Percentiles rank a stretch among this genome's conserved stretches.
Conservation (phyloP, 2,329 filamentous ascomycete genomes). For the Colletotrichum spaethianum region DNA sequence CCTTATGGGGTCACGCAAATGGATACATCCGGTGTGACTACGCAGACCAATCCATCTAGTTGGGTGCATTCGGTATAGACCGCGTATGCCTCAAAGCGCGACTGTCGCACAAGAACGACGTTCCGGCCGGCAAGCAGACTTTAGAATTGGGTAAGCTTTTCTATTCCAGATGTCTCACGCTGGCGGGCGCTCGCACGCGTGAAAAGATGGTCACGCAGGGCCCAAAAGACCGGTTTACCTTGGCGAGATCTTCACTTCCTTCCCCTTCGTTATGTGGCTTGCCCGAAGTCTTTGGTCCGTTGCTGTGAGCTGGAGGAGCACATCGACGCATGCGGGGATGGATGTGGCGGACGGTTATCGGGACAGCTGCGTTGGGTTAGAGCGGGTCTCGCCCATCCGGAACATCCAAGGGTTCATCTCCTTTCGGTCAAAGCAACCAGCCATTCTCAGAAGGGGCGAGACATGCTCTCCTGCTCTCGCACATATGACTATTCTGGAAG, state of each 20-base stretch:
- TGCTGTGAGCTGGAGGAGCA: not conserved
- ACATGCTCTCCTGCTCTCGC: conserved; percentile 11
- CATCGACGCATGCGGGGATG: not conserved
- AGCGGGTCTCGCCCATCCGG: not conserved
- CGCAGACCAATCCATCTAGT: not conserved
- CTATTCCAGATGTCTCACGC: not conserved
- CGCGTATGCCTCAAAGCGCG: not conserved
- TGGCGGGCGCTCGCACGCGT: not conserved
- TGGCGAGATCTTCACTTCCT: not conserved
- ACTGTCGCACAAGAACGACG: not conserved
- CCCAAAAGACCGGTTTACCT: not conserved
- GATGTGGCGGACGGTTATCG: not conserved
- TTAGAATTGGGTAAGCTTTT: not conserved
- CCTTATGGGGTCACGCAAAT: conserved; percentile 5
- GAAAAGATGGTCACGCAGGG: not conserved
- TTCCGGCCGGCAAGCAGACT: not conserved
- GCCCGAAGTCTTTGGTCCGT: not conserved
- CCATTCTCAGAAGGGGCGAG: not conserved
- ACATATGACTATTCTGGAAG: conserved; percentile 24
- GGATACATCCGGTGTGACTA: not conserved
- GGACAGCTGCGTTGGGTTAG: not conserved
- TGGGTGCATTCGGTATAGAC: not conserved
- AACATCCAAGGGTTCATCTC: not conserved
- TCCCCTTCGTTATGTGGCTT: not conserved
- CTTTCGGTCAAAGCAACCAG: not conserved